A percentile compares a stretch with the other conserved stretches of the same genome.
phyloP scores from a whole-genome alignment of 495 filamentous ascomycete species.

The Hyaloscypha variabilis region DNA sequence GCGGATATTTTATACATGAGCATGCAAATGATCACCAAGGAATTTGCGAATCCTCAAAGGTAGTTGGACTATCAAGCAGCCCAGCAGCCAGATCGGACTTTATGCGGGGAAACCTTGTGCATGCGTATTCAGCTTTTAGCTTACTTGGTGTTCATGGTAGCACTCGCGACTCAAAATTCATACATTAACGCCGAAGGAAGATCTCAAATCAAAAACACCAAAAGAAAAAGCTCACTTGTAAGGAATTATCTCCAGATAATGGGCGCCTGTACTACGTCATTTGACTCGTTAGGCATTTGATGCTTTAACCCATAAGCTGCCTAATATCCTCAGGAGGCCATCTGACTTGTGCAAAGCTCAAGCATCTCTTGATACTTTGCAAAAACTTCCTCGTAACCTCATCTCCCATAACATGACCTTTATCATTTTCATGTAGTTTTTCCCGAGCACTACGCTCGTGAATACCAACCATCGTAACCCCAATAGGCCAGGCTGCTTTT shows the following conservation, averaged over 20 bases:
- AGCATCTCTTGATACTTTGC: constrained; percentile 95
- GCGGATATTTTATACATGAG: no score
- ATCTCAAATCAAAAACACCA: not conserved
- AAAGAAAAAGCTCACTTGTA: no score
- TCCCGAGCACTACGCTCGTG: constrained; percentile 94
- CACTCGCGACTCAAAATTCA: no score
- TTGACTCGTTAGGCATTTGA: not conserved
- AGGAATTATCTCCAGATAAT: no score
- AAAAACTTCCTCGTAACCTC: constrained; percentile 93
- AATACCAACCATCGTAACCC: constrained; percentile 99
- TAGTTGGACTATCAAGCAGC: no score
- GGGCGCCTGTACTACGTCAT: no score
- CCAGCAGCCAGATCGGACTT: no score
- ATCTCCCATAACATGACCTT: constrained; percentile 96
- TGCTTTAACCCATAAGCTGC: constrained; percentile 80
- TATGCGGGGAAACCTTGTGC: no score
- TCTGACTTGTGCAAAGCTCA: constrained; percentile 94
- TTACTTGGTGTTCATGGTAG: no score
- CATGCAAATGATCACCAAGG: no score
- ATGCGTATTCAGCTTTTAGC: no score
- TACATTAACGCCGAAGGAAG: not conserved
- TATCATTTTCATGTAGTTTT: constrained; percentile 89
- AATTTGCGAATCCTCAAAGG: no score
- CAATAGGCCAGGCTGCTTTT: constrained; percentile 99
- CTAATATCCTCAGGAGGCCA: constrained; percentile 93